These are phyloP conservation scores for Aspergillus neoniger DNA, from an alignment of 2,329 filamentous ascomycete genomes.

Conservation along the genomic window DNA sequence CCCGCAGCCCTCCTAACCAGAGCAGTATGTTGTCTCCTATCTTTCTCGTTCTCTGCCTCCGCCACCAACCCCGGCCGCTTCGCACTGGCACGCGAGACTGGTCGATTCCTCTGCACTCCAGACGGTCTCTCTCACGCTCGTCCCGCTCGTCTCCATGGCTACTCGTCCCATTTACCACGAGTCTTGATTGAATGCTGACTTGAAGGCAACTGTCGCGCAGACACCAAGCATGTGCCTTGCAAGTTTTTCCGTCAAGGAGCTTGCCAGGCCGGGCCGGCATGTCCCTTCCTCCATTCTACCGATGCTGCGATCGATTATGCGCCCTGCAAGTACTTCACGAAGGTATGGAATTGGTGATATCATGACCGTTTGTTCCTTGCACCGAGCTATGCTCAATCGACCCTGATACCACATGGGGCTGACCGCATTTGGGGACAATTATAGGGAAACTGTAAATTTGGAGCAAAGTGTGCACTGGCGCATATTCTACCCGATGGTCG, in stretches of 20 bases:
- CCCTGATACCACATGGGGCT: conserved; percentile 8
- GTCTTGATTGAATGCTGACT: not conserved
- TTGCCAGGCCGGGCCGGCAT: conserved; percentile 93
- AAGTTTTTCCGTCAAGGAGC: conserved; percentile 98
- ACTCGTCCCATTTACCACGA: no score
- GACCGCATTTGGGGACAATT: conserved; percentile 23
- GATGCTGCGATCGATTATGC: conserved; percentile 81
- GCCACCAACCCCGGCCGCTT: no score
- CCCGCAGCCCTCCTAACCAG: conserved; percentile 50
- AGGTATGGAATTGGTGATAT: conserved; percentile 58
- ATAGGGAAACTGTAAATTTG: conserved; percentile 98
- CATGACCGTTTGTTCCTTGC: not conserved
- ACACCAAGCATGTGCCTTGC: conserved; percentile 96
- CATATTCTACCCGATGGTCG: conserved; percentile 93
- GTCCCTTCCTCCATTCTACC: conserved; percentile 93
- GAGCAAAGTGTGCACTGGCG: conserved; percentile 93
- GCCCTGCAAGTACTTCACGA: conserved; percentile 97
- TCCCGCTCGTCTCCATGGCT: not conserved
- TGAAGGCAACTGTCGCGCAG: conserved; percentile 48
- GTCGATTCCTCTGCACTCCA: not conserved
- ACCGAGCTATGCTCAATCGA: not conserved
- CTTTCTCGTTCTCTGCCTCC: not conserved
- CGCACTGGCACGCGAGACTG: not conserved
- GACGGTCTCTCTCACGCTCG: not conserved
- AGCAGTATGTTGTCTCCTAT: conserved; percentile 39